phyloP scores from a whole-genome alignment of 1,284 basidiomycete genomes.

The Ganoderma multipileum region DNA sequence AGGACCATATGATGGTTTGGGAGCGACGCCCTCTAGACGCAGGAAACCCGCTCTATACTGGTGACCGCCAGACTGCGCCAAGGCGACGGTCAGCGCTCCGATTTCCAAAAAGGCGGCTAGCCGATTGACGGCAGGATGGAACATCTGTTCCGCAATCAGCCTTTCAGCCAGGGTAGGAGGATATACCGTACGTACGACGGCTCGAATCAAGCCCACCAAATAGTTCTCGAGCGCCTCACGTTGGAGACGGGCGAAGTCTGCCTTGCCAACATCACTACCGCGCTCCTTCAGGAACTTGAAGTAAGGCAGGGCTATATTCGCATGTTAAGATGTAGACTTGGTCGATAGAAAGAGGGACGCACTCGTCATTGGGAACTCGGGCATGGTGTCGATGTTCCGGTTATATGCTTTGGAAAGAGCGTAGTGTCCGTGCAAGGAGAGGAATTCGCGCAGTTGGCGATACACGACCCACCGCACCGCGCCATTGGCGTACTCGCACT shows the following conservation, averaged over 20 bases:
- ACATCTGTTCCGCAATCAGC: constrained; percentile 71
- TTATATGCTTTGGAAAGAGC: constrained; percentile 84
- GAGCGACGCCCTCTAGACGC: constrained; percentile 57
- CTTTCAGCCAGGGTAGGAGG: neutral
- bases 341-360: constrained; percentile 38
- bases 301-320: constrained; percentile 78
- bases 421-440: constrained; percentile 93
- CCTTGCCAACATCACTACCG: constrained; percentile 59
- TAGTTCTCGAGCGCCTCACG: constrained; percentile 89
- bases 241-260: constrained; percentile 84
- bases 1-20: constrained; percentile 64
- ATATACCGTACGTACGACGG: constrained; percentile 68
- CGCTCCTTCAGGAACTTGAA: constrained; percentile 81
- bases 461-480: constrained; percentile 96
- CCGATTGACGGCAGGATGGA: constrained; percentile 93
- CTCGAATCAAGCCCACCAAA: constrained; percentile 86
- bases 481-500: constrained; percentile 98
- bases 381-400: constrained; percentile 77
- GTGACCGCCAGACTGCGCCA: constrained; percentile 84
- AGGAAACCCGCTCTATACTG: constrained; percentile 94
- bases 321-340: neutral
- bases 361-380: constrained; percentile 93
- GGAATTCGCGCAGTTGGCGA: constrained; percentile 91
- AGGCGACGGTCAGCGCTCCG: constrained; percentile 85
- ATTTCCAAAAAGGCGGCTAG: constrained; percentile 96